Evolutionary conservation across 352 stramenopile species (phyloP).

Genomic region (Pythium phragmitis): DNA sequence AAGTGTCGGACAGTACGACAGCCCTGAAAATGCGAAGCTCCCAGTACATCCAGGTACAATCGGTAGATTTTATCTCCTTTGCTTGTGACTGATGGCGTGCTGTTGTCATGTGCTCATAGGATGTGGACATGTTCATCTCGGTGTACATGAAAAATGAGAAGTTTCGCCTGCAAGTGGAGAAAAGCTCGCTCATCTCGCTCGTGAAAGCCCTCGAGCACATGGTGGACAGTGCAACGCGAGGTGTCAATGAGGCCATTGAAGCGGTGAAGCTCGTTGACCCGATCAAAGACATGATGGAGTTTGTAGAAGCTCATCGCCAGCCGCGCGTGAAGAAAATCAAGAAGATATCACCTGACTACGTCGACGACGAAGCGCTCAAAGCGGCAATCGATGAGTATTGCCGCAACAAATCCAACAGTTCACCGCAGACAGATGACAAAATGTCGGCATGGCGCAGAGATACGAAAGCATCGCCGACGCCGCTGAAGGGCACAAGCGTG

Average conservation of each 20-base stretch:
- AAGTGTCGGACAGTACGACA: conserved; percentile 23
- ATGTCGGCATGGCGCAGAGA: background rate
- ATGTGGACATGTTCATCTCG: conserved; percentile 74
- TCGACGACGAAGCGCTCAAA: conserved; percentile 53
- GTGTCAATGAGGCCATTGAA: conserved; percentile 38
- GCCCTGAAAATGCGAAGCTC: conserved; percentile 45
- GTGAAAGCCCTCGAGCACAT: conserved; percentile 70
- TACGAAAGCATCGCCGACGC: conserved; percentile 11
- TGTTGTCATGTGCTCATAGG: conserved; percentile 28
- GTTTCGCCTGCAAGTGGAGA: conserved; percentile 77
- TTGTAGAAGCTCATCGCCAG: conserved; percentile 52
- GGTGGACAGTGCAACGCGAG: conserved; percentile 34
- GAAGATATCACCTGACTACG: conserved; percentile 41
- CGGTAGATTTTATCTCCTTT: background rate
- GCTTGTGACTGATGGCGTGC: background rate
- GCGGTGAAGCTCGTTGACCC: conserved; percentile 58
- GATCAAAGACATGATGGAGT: conserved; percentile 58
- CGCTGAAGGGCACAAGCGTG: conserved; percentile 9
- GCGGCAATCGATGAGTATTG: conserved; percentile 55
- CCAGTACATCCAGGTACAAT: conserved; percentile 61
- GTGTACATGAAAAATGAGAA: conserved; percentile 87
- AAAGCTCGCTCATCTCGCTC: conserved; percentile 72
- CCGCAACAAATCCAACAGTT: conserved; percentile 11
- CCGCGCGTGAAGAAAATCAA: conserved; percentile 43
- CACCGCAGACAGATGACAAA: conserved; percentile 23